Conservation (phyloP, 2,329 filamentous ascomycete genomes). For the Pseudogymnoascus sp. region DNA sequence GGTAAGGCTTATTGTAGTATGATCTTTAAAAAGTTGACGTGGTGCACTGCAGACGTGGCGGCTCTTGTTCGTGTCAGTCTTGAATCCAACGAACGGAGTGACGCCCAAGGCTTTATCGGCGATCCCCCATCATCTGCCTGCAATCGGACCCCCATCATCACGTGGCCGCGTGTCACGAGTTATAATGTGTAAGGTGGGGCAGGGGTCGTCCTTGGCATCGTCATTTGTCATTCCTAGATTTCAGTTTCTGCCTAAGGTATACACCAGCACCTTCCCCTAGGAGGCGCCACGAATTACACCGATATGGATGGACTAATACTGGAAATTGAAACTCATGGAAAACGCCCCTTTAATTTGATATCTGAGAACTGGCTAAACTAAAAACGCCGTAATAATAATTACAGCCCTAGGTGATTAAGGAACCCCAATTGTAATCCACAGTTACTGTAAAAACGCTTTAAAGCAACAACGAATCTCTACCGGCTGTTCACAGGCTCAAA, state of each 20-base stretch:
- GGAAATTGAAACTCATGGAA: background rate
- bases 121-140: background rate
- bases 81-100: slow-evolving; percentile 6
- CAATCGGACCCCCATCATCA: background rate
- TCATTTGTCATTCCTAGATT: background rate
- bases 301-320: background rate
- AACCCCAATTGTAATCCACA: background rate
- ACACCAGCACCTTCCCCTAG: background rate
- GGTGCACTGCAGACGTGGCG: background rate
- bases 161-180: background rate
- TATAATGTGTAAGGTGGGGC: background rate
- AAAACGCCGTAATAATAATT: background rate
- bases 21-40: slow-evolving; percentile 1
- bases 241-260: background rate
- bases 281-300: background rate
- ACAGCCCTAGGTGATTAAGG: background rate
- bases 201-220: background rate
- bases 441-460: background rate
- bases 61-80: background rate
- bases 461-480: background rate
- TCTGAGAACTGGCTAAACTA: background rate
- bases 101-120: slow-evolving; percentile 8
- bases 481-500: background rate
- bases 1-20: background rate
- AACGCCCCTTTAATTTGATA: background rate